Evolutionary conservation across 139 green algal genomes (phyloP).

Genomic region (Closterium sp.): DNA sequence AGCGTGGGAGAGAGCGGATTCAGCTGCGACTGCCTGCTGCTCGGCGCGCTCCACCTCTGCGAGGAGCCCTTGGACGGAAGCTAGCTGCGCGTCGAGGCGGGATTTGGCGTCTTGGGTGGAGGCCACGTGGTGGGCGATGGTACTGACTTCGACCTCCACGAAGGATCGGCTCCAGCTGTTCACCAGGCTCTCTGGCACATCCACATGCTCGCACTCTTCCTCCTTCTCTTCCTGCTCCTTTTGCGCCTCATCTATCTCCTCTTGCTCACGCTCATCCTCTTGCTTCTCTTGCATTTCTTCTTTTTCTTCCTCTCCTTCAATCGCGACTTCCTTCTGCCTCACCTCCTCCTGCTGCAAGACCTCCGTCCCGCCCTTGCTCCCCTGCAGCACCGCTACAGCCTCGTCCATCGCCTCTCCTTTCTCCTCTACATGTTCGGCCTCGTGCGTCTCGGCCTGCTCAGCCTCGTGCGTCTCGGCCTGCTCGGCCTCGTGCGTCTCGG

Average conservation of each 20-base stretch:
- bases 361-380: background rate
- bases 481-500: no score
- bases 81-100: background rate
- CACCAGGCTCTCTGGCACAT: background rate
- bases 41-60: background rate
- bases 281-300: no score
- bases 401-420: background rate
- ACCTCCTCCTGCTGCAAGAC: no score
- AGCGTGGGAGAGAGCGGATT: background rate
- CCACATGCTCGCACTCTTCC: background rate
- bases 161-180: background rate
- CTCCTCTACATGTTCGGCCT: no score
- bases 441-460: no score
- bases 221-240: background rate
- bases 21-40: background rate
- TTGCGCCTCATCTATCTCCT: background rate
- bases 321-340: no score
- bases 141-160: background rate
- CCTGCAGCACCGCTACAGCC: background rate
- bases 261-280: background rate
- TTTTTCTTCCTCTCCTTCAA: no score
- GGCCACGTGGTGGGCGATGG: background rate
- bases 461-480: no score
- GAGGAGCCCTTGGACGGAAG: background rate
- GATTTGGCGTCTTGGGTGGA: background rate